Evolutionary conservation across 139 green algal species (phyloP).

Genomic region (Bryopsis sp.): DNA sequence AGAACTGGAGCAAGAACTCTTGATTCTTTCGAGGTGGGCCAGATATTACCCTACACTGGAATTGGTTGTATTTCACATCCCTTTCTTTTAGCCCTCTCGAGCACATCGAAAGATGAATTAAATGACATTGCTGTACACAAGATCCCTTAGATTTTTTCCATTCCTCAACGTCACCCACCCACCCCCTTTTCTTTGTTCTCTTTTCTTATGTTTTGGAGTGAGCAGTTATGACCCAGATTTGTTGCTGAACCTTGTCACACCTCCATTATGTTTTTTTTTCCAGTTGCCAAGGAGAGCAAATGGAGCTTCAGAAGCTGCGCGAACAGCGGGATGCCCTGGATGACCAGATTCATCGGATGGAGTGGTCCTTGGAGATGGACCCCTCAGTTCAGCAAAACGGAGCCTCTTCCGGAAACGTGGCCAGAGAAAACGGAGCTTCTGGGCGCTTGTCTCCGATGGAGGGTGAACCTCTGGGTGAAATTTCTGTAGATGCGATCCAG

Average conservation of each 20-base stretch:
- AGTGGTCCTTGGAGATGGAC: constrained; percentile 55
- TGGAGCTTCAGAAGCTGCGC: constrained; percentile 60
- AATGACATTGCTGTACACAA: background rate
- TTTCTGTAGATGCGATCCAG: constrained; percentile 16
- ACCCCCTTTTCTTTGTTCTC: too few species aligned
- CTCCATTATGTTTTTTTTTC: too few species aligned
- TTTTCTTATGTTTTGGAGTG: too few species aligned
- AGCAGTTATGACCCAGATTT: too few species aligned
- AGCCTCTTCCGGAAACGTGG: background rate
- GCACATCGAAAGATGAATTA: background rate
- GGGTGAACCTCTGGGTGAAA: too few species aligned
- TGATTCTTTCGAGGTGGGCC: constrained; percentile 33
- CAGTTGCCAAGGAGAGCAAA: background rate
- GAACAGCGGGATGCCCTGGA: constrained; percentile 63
- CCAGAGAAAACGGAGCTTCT: constrained; percentile 27
- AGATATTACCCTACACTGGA: too few species aligned
- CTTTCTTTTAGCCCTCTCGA: background rate
- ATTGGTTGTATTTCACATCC: background rate
- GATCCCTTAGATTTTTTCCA: background rate
- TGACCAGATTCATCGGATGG: constrained; percentile 67
- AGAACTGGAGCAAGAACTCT: constrained; percentile 81
- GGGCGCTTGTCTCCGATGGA: too few species aligned
- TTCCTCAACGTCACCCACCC: too few species aligned
- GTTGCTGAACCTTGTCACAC: too few species aligned
- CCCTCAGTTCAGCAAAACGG: background rate